These are phyloP conservation scores for Trichocladium antarcticum DNA, from an alignment of 495 filamentous ascomycete genomes.

Conservation along the genomic window DNA sequence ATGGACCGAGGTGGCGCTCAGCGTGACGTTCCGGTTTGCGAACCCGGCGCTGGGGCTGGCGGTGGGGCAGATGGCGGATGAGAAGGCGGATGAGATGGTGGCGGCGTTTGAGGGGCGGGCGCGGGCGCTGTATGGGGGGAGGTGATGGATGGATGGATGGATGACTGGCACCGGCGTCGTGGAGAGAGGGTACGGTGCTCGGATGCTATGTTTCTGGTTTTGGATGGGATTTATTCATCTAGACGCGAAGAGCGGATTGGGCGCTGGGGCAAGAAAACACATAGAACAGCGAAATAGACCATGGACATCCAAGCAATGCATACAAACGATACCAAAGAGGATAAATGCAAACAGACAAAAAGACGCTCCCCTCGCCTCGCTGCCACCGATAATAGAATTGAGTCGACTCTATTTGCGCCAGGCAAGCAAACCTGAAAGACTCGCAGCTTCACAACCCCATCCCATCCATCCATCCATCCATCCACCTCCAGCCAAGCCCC, in stretches of 20 bases:
- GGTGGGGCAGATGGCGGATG: conserved; percentile 67
- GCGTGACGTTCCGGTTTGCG: conserved; percentile 68
- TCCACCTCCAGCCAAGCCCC: not conserved
- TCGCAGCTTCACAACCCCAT: not conserved
- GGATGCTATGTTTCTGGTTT: too few relatives aligned
- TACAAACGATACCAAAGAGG: conserved; percentile 1
- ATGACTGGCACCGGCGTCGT: too few relatives aligned
- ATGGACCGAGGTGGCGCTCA: conserved; percentile 61
- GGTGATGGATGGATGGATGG: too few relatives aligned
- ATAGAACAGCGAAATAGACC: conserved; percentile 2
- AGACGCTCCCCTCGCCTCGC: conserved; percentile 6
- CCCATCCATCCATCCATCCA: conserved; percentile 4
- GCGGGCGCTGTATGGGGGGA: conserved; percentile 39
- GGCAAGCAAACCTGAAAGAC: not conserved
- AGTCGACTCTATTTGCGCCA: conserved; percentile 8
- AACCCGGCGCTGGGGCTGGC: conserved; percentile 74
- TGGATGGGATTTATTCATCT: not conserved
- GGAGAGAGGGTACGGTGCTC: too few relatives aligned
- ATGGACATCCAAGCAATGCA: conserved; percentile 1
- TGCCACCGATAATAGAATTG: not conserved
- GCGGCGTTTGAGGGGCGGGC: conserved; percentile 83
- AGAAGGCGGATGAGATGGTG: conserved; percentile 79
- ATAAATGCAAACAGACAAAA: conserved; percentile 3
- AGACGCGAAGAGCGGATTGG: not conserved
- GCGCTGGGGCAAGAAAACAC: not conserved